Evolutionary conservation across 176 grass and related monocot genomes (phyloP), one percentile per base, ranked within the genome.

Genomic region (Olyra latifolia): DNA sequence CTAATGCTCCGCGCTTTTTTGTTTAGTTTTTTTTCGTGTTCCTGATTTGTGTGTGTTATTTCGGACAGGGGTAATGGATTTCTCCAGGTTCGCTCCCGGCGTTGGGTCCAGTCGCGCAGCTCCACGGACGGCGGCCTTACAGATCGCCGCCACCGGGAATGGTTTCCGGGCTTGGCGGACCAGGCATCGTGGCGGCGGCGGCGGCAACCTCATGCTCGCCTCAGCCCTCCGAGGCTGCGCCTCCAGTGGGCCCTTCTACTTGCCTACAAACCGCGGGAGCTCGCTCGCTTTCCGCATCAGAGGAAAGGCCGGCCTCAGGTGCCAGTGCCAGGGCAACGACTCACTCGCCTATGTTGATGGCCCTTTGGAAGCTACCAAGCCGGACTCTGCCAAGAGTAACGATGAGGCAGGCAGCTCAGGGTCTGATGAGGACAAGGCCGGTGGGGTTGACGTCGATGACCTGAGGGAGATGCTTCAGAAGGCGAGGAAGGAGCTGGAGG

Each of bases 401-500:
- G 76, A n/a, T 0, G 77, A 80, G 10, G 49, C 57, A 25, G 74
- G 10, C 52, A 41, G 22, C 53, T 58, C 64, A 3, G 48, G 50
- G 5, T 71, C 75, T 14, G 91, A 84, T 38, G 95, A 94, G 22
- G 91, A 69, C 2, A 90, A 80, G 20, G 69, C 48, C 14, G 38
- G 81, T 15, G 32, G 32, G 32, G 60, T 57, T 0, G 80, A 93
- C 0, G 55, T 89, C 5, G 88, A 93, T 24, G 48, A 27, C 30
- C 79, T 99, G 47, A 47, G 84, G 9, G 96, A 99, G 20, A 41
- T 88, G 55, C 87, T 99, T 29, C 82, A 88, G 6, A 84, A 64
- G 56, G 74, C 79, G 29, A 69, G 58, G 9, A 93, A 89, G 74
- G 92, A 95, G 68, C 88, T 99, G 66, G 88, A 95, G 49, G 90